Evolutionary conservation across 164 flowering plant species (phyloP).

Genomic region (Magnolia changhungtana): DNA sequence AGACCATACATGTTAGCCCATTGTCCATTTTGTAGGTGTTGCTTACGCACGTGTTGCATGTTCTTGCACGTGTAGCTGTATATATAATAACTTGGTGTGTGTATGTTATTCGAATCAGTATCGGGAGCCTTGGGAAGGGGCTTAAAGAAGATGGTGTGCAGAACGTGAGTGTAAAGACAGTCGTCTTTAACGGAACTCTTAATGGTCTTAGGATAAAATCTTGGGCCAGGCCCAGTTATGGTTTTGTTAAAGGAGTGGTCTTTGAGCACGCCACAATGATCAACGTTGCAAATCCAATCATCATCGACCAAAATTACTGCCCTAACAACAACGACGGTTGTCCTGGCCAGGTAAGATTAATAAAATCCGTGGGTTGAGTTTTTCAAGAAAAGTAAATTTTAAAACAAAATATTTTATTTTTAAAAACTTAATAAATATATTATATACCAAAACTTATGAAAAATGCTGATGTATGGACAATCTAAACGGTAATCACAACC

Average conservation of each 20-base stretch:
- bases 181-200: constrained; percentile 41
- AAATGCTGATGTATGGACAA: no score
- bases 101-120: constrained; percentile 28
- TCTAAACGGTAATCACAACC: not conserved
- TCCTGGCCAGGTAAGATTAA: constrained; percentile 43
- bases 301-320: constrained; percentile 76
- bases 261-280: constrained; percentile 48
- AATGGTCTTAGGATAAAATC: constrained; percentile 77
- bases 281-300: constrained; percentile 57
- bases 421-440: no score
- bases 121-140: constrained; percentile 66
- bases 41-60: not conserved
- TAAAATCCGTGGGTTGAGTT: not conserved
- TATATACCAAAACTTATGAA: no score
- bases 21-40: no score
- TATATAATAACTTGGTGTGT: not conserved
- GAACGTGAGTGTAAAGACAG: constrained; percentile 54
- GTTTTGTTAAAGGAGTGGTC: constrained; percentile 43
- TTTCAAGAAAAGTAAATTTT: not conserved
- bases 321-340: constrained; percentile 39
- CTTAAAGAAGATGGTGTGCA: constrained; percentile 55
- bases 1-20: not conserved
- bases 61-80: not conserved
- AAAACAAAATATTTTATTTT: not conserved
- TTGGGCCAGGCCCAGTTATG: constrained; percentile 68